Conservation (phyloP, 2,329 filamentous ascomycete genomes). For the Colletotrichum liaoningense region DNA sequence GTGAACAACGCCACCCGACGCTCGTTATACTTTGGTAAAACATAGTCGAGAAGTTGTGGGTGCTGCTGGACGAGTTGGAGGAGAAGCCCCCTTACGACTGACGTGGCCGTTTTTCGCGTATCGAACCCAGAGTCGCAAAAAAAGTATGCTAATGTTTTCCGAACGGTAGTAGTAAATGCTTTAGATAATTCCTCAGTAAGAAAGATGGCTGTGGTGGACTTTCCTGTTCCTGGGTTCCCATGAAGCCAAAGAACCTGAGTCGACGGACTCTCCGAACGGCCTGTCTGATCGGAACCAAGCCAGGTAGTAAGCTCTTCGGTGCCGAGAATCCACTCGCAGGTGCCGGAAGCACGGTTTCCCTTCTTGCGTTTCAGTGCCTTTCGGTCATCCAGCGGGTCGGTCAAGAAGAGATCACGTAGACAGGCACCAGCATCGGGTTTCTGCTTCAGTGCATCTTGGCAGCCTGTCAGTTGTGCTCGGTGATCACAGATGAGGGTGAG, state of each 20-base stretch:
- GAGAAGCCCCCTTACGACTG: constrained; percentile 41
- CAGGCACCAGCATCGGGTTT: constrained; percentile 31
- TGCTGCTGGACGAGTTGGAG: constrained; percentile 38
- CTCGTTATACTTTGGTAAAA: constrained; percentile 33
- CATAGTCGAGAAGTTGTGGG: constrained; percentile 32
- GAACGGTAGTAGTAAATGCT: constrained; percentile 14
- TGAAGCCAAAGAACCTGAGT: constrained; percentile 37
- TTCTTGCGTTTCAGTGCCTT: constrained; percentile 39
- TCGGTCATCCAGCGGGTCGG: constrained; percentile 38
- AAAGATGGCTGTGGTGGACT: constrained; percentile 40
- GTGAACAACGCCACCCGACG: no score
- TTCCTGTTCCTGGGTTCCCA: constrained; percentile 40
- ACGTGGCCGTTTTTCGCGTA: constrained; percentile 38
- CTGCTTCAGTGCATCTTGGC: constrained; percentile 1
- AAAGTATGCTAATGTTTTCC: constrained; percentile 39
- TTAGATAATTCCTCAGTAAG: constrained; percentile 38
- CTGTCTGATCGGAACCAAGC: no score
- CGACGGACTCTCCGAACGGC: not conserved
- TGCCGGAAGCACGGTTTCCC: constrained; percentile 33
- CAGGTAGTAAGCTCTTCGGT: constrained; percentile 27
- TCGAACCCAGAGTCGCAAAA: constrained; percentile 41
- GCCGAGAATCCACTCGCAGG: constrained; percentile 39
- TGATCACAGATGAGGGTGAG: no score
- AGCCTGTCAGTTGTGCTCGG: not conserved
- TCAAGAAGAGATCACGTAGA: constrained; percentile 37